phyloP scores from a whole-genome alignment of 129 eudicot genomes.

The Escallonia herrerae region DNA sequence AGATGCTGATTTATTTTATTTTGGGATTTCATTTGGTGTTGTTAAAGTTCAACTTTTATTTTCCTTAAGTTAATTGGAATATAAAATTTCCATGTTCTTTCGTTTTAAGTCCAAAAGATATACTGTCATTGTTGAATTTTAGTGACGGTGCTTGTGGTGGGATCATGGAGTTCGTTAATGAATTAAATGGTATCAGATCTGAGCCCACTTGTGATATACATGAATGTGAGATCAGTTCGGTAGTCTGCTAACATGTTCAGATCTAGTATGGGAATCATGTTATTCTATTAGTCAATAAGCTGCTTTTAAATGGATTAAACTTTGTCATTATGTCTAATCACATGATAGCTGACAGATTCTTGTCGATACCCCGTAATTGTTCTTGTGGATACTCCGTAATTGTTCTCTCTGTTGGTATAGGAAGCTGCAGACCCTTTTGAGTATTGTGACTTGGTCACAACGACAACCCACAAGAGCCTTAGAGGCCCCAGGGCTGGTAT shows the following conservation, averaged over 20 bases:
- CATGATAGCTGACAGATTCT: too few species aligned
- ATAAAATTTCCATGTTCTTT: neutral
- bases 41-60: neutral
- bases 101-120: neutral
- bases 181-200: neutral
- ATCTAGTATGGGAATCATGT: neutral
- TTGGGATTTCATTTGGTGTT: neutral
- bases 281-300: too few species aligned
- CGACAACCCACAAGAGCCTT: conserved; percentile 98
- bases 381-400: too few species aligned
- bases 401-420: conserved; percentile 20
- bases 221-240: neutral
- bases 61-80: neutral
- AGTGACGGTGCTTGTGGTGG: neutral
- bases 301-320: too few species aligned
- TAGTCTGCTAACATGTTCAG: conserved; percentile 1
- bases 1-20: neutral
- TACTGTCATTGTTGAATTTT: neutral
- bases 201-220: neutral
- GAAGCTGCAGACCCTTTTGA: conserved; percentile 98
- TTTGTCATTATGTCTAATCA: too few species aligned
- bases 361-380: too few species aligned
- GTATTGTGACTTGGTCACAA: conserved; percentile 92
- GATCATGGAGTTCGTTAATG: neutral
- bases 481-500: conserved; percentile 98